Conservation (phyloP, 306 rosid genomes). For the Boehmeria nivea region DNA sequence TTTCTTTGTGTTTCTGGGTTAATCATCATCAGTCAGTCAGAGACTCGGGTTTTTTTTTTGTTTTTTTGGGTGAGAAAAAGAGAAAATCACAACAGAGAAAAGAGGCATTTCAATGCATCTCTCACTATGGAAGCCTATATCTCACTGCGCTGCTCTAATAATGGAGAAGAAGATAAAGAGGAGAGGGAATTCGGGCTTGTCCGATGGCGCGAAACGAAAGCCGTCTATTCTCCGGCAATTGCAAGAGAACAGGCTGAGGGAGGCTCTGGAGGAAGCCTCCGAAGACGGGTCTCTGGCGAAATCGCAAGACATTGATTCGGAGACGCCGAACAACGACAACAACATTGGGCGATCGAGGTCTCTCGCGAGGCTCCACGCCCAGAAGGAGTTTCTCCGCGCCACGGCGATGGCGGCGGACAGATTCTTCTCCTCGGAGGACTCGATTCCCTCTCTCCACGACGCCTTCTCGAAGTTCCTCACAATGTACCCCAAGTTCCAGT, state of each 20-base stretch:
- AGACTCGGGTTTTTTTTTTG: slow-evolving; percentile 2
- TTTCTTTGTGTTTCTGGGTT: slow-evolving; percentile 2
- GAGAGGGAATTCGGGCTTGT: slow-evolving; percentile 41
- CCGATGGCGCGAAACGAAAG: slow-evolving; percentile 44
- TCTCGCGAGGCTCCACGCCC: slow-evolving; percentile 84
- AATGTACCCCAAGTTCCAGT: slow-evolving; percentile 84
- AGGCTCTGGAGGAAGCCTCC: slow-evolving; percentile 96
- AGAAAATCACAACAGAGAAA: neutral
- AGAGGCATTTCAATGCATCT: slow-evolving; percentile 64
- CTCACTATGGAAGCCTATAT: slow-evolving; percentile 93
- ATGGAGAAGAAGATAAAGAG: slow-evolving; percentile 82
- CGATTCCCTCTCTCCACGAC: slow-evolving; percentile 58
- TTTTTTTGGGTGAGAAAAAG: slow-evolving; percentile 8
- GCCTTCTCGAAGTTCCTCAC: slow-evolving; percentile 84
- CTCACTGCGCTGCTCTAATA: slow-evolving; percentile 85
- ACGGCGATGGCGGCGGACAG: slow-evolving; percentile 86
- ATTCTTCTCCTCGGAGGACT: slow-evolving; percentile 52
- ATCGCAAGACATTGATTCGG: slow-evolving; percentile 74
- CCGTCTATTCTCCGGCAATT: slow-evolving; percentile 70
- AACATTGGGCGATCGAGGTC: slow-evolving; percentile 81
- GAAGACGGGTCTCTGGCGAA: slow-evolving; percentile 80
- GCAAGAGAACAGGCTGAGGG: slow-evolving; percentile 88
- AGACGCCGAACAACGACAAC: slow-evolving; percentile 43
- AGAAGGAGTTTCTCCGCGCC: slow-evolving; percentile 83
- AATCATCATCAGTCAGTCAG: too few species aligned